Percentiles rank a stretch among this genome's conserved stretches.
These are phyloP conservation scores for Theileria orientalis DNA, from an alignment of 169 alveolate species.

Conservation along the genomic window DNA sequence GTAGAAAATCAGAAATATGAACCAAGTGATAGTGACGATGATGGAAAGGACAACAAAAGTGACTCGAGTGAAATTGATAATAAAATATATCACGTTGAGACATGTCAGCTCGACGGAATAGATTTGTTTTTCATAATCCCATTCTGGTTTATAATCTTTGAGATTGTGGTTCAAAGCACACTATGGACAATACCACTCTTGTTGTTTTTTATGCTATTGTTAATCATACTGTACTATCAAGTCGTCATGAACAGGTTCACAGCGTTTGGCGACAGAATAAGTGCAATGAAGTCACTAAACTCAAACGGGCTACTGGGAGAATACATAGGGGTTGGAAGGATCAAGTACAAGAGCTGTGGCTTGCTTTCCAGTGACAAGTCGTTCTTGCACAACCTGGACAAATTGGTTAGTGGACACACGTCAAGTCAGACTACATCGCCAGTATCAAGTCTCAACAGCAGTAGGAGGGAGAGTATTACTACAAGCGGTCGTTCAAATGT, in stretches of 20 bases:
- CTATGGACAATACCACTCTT: slow-evolving; percentile 21
- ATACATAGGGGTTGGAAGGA: slow-evolving; percentile 4
- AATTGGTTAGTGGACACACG: background rate
- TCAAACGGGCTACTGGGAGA: slow-evolving; percentile 1
- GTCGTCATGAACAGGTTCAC: slow-evolving; percentile 1
- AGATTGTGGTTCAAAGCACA: slow-evolving; percentile 34
- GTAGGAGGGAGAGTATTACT: background rate
- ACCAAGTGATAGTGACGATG: background rate
- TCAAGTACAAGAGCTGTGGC: slow-evolving; percentile 13
- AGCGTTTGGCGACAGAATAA: background rate
- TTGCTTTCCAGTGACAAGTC: background rate
- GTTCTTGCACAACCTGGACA: background rate
- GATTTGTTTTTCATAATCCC: slow-evolving; percentile 20
- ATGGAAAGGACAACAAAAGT: background rate
- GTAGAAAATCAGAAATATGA: no score
- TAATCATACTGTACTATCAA: slow-evolving; percentile 36
- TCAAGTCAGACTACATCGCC: background rate
- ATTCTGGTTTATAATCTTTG: slow-evolving; percentile 45
- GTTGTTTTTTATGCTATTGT: slow-evolving; percentile 1
- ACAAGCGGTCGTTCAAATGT: background rate
- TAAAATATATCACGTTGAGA: background rate
- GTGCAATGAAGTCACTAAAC: background rate
- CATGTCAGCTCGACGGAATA: background rate
- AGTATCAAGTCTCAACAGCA: background rate
- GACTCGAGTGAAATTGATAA: no score